Conservation (phyloP, 202 grass and related monocot genomes). For the Brachypodium distachyon region DNA sequence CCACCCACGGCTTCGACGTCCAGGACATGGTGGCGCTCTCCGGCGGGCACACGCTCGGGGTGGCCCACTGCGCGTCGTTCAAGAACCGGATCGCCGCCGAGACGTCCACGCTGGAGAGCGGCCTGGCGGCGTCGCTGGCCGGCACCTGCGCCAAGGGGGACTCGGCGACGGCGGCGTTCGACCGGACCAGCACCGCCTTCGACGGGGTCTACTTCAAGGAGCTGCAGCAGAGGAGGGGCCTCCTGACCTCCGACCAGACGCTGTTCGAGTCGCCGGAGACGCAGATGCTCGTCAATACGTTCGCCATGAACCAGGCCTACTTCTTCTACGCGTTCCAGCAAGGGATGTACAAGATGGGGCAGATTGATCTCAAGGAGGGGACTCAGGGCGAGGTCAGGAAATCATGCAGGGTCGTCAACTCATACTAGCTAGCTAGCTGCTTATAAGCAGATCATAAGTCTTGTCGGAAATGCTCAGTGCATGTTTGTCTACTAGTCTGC, state of each 20-base stretch:
- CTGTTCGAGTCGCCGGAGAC: constrained; percentile 63
- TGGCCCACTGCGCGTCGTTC: constrained; percentile 56
- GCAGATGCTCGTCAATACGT: constrained; percentile 35
- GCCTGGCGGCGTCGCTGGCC: constrained; percentile 21
- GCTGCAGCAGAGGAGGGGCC: constrained; percentile 46
- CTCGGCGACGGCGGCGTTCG: constrained; percentile 45
- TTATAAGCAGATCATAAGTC: too few relatives aligned
- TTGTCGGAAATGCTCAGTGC: background rate
- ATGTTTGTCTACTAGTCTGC: too few relatives aligned
- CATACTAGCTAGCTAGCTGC: too few relatives aligned
- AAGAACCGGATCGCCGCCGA: constrained; percentile 29
- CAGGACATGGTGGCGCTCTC: constrained; percentile 60
- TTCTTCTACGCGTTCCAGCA: constrained; percentile 82
- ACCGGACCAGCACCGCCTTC: constrained; percentile 45
- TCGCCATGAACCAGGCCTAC: constrained; percentile 50
- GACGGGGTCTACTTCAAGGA: constrained; percentile 61
- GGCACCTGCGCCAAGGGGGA: constrained; percentile 36
- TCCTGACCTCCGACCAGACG: constrained; percentile 72
- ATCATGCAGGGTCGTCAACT: constrained; percentile 53
- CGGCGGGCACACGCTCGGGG: constrained; percentile 79
- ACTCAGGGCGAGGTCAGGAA: constrained; percentile 54
- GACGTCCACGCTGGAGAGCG: constrained; percentile 31
- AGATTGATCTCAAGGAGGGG: constrained; percentile 68
- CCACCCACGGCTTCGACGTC: constrained; percentile 30
- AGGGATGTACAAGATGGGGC: constrained; percentile 89